phyloP scores from a whole-genome alignment of 2,329 filamentous ascomycete genomes.

The Penicillium sp. region DNA sequence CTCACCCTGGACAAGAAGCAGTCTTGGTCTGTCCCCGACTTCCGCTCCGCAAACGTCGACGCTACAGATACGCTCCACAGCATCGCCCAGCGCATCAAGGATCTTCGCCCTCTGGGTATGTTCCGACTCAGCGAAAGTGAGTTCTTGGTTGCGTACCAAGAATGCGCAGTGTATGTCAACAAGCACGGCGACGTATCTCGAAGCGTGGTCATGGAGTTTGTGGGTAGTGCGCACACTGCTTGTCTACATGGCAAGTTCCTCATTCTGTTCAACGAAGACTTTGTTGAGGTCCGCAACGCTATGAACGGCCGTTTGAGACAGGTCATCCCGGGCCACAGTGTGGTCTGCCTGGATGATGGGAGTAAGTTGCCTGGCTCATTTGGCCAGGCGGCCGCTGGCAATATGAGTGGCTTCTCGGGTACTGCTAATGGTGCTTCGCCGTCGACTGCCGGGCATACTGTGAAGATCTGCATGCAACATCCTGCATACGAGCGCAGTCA shows the following conservation, averaged over 20 bases:
- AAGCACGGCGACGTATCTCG: conserved; percentile 96
- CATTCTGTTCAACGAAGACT: conserved; percentile 92
- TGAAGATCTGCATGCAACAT: conserved; percentile 96
- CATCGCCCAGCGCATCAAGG: conserved; percentile 81
- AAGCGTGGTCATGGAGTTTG: conserved; percentile 97
- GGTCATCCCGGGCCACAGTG: conserved; percentile 89
- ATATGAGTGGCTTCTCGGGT: conserved; percentile 43
- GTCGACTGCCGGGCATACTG: conserved; percentile 64
- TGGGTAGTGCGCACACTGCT: conserved; percentile 86
- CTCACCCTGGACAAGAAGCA: conserved; percentile 97
- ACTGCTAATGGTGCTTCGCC: conserved; percentile 44
- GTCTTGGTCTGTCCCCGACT: conserved; percentile 89
- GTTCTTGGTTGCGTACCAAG: conserved; percentile 91
- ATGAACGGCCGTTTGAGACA: conserved; percentile 93
- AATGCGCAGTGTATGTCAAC: conserved; percentile 97
- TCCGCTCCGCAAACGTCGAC: conserved; percentile 66
- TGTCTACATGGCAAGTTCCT: conserved; percentile 92
- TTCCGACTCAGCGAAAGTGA: conserved; percentile 91
- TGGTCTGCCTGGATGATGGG: conserved; percentile 88
- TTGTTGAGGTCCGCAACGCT: conserved; percentile 95
- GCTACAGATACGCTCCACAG: conserved; percentile 70
- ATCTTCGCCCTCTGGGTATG: conserved; percentile 90
- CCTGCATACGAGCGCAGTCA: conserved; percentile 83
- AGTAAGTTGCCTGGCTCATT: conserved; percentile 43
- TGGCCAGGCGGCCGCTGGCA: conserved; percentile 49